Base-by-base conservation (phyloP, 2,329 filamentous ascomycete genomes). In the Aspergillaceae sp. region DNA sequence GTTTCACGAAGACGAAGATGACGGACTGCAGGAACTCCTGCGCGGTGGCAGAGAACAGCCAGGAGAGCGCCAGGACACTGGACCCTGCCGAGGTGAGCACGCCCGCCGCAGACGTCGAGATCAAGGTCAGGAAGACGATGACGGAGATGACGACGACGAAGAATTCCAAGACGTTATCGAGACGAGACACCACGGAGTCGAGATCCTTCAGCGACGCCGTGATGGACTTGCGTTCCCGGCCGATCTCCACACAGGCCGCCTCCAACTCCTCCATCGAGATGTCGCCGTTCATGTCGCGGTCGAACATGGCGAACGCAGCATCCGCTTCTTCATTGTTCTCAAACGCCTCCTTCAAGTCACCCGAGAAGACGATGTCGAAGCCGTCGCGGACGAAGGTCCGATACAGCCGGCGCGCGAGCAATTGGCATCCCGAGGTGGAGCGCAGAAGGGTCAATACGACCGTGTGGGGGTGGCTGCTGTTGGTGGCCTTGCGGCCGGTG, bases 1-100 rank as follows among this genome's bases (percentile, higher is more conserved):
- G 91, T 72, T 96, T 96, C 69, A 96, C 84, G 57, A 96, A 95
- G 55, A 96, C 90, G 62, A 96, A 96, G 56, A 96, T 86, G 61
- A 91, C 81, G 7, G 89, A 95, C 68, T 95, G 89, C 2, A 96
- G 74, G 56, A 97, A 95, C 61, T 97, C 91, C 61, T 95, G 89
- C 0, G 91, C 91, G 0, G 91, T 96, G 0, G 87, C 86, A 49
- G 89, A 87, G 56, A 97, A 87, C 46, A 96, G 75, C 91, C 91
- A 97, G 0, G 88, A 90, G 1, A 96, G 74, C 46, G 89, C 91
- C 5, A 97, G 76, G n/a, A 96, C 76, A 3, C 86, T 81, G 1
- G 87, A 92, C 3, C 91, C 89, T 28, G 87, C 86, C 3, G 89
- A 94, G 0, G 88, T 89, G n/a, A 97, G 74, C 2, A 91, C 88